Conservation (phyloP, 148 eudicot species). For the Diospyros kaki region DNA sequence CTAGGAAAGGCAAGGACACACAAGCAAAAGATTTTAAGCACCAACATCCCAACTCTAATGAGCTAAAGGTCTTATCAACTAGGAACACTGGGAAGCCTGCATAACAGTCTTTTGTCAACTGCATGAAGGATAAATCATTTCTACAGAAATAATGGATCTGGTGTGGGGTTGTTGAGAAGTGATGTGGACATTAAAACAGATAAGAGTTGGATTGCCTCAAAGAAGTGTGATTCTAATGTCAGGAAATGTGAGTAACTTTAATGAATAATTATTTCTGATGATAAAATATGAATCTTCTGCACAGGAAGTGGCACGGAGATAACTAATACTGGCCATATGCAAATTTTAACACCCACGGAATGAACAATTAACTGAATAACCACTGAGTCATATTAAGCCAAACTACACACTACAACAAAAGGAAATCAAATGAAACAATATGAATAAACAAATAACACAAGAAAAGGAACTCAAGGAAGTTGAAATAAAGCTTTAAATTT, state of each 20-base stretch:
- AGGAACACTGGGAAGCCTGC: too few species aligned
- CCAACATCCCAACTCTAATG: too few species aligned
- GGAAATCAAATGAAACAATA: neutral
- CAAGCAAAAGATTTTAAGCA: too few species aligned
- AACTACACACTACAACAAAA: neutral
- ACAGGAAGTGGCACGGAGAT: neutral
- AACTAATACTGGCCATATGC: neutral
- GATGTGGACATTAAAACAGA: neutral
- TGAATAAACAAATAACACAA: neutral
- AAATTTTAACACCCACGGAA: neutral
- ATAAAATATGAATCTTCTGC: constrained; percentile 1
- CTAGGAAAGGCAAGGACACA: too few species aligned
- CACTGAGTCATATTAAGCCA: neutral
- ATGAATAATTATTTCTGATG: neutral
- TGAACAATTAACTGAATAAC: neutral
- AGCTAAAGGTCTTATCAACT: too few species aligned
- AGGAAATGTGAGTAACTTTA: neutral
- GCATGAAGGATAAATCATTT: neutral
- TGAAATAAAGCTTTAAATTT: too few species aligned
- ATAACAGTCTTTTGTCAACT: neutral
- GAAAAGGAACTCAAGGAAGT: neutral
- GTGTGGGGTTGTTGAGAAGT: neutral
- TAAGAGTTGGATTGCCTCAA: neutral
- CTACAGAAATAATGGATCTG: neutral
- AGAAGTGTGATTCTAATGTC: neutral